phyloP scores from a whole-genome alignment of 495 filamentous ascomycete genomes.

The Aspergillus homomorphus region DNA sequence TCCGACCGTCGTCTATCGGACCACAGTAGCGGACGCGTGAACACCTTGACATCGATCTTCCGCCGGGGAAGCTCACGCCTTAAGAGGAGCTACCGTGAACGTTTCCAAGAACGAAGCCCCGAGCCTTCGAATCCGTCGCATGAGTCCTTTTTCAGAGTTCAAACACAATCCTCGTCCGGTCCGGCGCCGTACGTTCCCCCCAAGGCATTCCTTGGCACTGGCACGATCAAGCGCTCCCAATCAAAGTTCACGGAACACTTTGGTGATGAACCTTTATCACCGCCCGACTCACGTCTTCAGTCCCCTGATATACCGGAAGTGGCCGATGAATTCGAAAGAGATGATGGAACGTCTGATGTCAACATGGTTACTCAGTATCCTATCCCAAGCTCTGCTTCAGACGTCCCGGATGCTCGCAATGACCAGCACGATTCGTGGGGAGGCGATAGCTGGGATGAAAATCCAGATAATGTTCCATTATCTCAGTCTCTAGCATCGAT shows the following conservation, averaged over 20 bases:
- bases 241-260: conserved; percentile 94
- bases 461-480: conserved; percentile 42
- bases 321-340: conserved; percentile 23
- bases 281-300: conserved; percentile 75
- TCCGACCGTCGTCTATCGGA: conserved; percentile 48
- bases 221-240: conserved; percentile 68
- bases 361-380: conserved; percentile 24
- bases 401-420: conserved; percentile 26
- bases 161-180: conserved; percentile 33
- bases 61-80: conserved; percentile 58
- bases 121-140: conserved; percentile 82
- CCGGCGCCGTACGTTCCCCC: conserved; percentile 40
- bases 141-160: conserved; percentile 64
- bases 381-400: conserved; percentile 26
- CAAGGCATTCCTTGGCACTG: conserved; percentile 45
- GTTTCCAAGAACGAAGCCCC: conserved; percentile 47
- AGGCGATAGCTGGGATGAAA: conserved; percentile 34
- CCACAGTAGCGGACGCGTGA: conserved; percentile 39
- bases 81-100: conserved; percentile 57
- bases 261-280: conserved; percentile 77
- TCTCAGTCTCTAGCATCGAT: conserved; percentile 80
- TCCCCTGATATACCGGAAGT: conserved; percentile 51
- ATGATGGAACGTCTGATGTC: conserved; percentile 23
- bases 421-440: conserved; percentile 36
- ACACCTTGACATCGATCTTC: conserved; percentile 68